Conservation (phyloP, 805 yeast genomes). For the Hanseniaspora guilliermondii region DNA sequence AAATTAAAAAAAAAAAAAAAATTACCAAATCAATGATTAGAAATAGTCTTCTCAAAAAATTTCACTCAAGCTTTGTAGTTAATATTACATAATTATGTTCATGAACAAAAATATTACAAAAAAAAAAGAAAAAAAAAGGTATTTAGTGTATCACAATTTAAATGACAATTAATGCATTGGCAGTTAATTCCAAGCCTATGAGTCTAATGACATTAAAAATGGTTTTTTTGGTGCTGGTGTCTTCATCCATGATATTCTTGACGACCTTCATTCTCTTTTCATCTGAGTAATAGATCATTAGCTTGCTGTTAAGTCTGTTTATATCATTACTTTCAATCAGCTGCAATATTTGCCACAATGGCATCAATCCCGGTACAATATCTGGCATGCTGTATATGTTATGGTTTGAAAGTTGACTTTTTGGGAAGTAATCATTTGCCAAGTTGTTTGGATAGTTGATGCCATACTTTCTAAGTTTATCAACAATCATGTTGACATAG, state of each 20-base stretch:
- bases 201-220: constrained; percentile 35
- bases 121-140: background rate
- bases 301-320: constrained; percentile 18
- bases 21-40: too few species aligned
- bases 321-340: constrained; percentile 26
- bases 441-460: constrained; percentile 18
- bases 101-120: too few species aligned
- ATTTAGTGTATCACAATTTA: constrained; percentile 3
- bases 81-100: background rate
- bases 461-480: constrained; percentile 17
- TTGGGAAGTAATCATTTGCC: constrained; percentile 14
- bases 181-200: constrained; percentile 32
- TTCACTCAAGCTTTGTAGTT: too few species aligned
- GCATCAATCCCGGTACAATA: constrained; percentile 41
- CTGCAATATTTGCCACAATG: constrained; percentile 35
- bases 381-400: constrained; percentile 26
- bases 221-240: constrained; percentile 19
- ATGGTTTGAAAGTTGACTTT: background rate
- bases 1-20: too few species aligned
- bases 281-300: constrained; percentile 21
- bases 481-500: constrained; percentile 19
- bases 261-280: constrained; percentile 22
- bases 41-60: too few species aligned
- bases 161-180: constrained; percentile 23
- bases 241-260: constrained; percentile 19